Base-by-base conservation (phyloP, 768 basidiomycete species). In the Suillus hirtellus region DNA sequence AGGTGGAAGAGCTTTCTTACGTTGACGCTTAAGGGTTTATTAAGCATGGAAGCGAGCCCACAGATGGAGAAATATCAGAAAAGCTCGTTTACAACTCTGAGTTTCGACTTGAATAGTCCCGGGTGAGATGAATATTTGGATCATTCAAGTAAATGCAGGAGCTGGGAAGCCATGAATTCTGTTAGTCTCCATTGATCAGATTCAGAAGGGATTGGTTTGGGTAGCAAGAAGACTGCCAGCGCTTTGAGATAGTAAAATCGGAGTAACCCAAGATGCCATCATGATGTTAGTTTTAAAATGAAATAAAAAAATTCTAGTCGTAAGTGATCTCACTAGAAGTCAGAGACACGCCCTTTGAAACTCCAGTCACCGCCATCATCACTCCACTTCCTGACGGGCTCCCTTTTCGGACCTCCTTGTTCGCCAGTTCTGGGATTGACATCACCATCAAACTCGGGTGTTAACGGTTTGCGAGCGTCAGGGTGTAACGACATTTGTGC, bases 341-440 rank as follows among this genome's bases (percentile, higher is more conserved):
- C 93, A 21, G 92, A 91, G 34, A 93, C 93, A 27, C 92, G 81
- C 12, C 94, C 94, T 69, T 92, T 93, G 78, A 89, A 92, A 68
- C 92, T 95, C 94, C 94, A 96, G 71, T 95, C 94, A 3, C 90
- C 89, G 52, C 82, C 80, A 43, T 81, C 76, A 59, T 76, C 75
- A 19, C 77, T 78, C 86, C 86, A 89, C 59, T 78, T 82, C 42
- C 77, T 72, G 11, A 95, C 83, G 15, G 95, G 95, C 72, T 96
- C 95, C 37, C 79, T 82, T 79, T 95, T 96, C 24, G 95, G 95
- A 0, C 95, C 95, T 0, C 92, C 93, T 54, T 83, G 77, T 75
- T 96, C 95, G 14, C 95, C 95, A 2, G 95, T 96, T 2, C 67
- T 67, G 1, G 94, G 95, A 69, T 96, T 95, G 43, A 80, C 74